Conservation (phyloP, 108 stramenopile species). For the Craspedostauros australis region DNA sequence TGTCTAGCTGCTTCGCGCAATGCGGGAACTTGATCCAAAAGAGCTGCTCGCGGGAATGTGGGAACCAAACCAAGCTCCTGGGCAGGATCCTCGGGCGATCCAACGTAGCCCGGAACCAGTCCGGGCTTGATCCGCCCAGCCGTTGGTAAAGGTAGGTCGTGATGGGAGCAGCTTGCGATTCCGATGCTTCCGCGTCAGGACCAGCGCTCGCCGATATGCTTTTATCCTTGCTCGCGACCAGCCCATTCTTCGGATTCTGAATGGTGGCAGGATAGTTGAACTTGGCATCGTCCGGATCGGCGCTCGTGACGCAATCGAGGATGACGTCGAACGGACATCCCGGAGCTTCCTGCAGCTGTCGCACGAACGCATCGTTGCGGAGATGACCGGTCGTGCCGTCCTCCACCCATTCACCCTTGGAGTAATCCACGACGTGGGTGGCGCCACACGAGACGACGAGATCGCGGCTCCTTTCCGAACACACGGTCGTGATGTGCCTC, state of each 20-base stretch:
- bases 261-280: conserved; percentile 9
- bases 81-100: conserved; percentile 15
- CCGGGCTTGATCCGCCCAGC: conserved; percentile 28
- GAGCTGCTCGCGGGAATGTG: conserved; percentile 17
- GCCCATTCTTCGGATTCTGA: background rate
- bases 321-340: conserved; percentile 33
- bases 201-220: background rate
- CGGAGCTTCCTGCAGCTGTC: background rate
- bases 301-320: conserved; percentile 45
- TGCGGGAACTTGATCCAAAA: conserved; percentile 41
- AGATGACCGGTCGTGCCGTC: conserved; percentile 1
- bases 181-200: no score
- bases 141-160: conserved; percentile 11
- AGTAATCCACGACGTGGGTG: conserved; percentile 32
- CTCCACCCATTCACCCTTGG: background rate
- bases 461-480: conserved; percentile 23
- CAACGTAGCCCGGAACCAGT: conserved; percentile 34
- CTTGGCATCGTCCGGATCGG: conserved; percentile 27
- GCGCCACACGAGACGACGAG: conserved; percentile 35
- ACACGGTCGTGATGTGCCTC: conserved; percentile 21
- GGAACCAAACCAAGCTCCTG: background rate
- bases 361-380: background rate
- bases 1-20: conserved; percentile 18
- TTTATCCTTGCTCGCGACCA: background rate
- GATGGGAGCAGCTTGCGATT: background rate